Conservation (phyloP, 495 filamentous ascomycete species). For the Thermothielavioides terrestris region DNA sequence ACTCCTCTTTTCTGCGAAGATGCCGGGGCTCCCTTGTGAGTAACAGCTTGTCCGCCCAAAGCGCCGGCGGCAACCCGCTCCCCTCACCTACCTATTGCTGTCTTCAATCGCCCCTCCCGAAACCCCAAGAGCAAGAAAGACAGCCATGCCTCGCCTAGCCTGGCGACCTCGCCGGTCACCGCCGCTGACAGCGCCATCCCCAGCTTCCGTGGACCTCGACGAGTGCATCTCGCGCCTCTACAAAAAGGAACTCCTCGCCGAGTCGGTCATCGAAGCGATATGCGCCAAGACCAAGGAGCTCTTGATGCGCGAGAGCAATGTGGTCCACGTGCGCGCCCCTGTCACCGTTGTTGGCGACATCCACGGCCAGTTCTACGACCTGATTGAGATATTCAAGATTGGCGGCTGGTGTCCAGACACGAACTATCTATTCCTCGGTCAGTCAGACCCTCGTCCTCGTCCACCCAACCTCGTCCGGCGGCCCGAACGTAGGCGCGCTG, state of each 20-base stretch:
- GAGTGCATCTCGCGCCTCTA: slow-evolving; percentile 95
- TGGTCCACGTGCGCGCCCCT: slow-evolving; percentile 90
- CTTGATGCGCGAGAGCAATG: slow-evolving; percentile 99
- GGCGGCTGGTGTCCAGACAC: slow-evolving; percentile 94
- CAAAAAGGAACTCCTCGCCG: slow-evolving; percentile 89
- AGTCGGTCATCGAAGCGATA: slow-evolving; percentile 98
- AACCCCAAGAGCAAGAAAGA: background rate
- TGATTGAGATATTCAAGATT: slow-evolving; percentile 98
- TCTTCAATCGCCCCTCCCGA: background rate
- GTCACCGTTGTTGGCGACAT: slow-evolving; percentile 99
- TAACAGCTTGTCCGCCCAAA: slow-evolving; percentile 12
- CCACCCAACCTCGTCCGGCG: background rate
- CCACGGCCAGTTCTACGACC: slow-evolving; percentile 96
- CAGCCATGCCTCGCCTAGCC: slow-evolving; percentile 2
- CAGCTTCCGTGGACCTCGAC: slow-evolving; percentile 94
- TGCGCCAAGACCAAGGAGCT: slow-evolving; percentile 98
- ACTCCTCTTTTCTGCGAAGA: slow-evolving; percentile 32
- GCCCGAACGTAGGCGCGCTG: background rate
- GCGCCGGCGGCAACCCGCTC: background rate
- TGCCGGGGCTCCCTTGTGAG: slow-evolving; percentile 86
- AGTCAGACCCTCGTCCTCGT: slow-evolving; percentile 18
- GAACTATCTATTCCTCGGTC: slow-evolving; percentile 95
- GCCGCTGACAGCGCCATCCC: slow-evolving; percentile 3
- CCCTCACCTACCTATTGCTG: background rate
- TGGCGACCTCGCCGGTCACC: background rate